A percentile compares a stretch with the other conserved stretches of the same genome.
Evolutionary conservation across 768 basidiomycete genomes (phyloP).

Genomic region (Amanita pseudoporphyria): DNA sequence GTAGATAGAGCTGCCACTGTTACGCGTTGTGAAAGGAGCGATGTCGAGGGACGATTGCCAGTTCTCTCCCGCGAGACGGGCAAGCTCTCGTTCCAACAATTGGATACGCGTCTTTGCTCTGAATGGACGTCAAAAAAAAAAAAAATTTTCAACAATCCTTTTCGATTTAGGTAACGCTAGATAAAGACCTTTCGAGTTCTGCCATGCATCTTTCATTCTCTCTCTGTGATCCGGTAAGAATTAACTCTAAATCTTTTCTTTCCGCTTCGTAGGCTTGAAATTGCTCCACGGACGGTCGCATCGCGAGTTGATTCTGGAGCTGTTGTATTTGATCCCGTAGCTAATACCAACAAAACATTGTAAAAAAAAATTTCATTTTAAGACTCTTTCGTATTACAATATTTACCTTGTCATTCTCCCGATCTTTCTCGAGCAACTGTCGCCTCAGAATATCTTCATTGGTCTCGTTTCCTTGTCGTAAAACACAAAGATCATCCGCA

Average conservation of each 20-base stretch:
- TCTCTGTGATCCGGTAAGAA: conserved; percentile 71
- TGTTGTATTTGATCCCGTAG: conserved; percentile 51
- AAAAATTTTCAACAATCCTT: not conserved
- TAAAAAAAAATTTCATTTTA: not conserved
- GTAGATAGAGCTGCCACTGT: not conserved
- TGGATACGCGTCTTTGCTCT: conserved; percentile 66
- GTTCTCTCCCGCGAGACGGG: conserved; percentile 64
- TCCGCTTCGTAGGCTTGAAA: conserved; percentile 64
- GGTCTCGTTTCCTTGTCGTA: conserved; percentile 51
- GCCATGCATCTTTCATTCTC: conserved; percentile 84
- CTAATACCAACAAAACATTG: conserved; percentile 23
- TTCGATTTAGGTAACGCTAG: not conserved
- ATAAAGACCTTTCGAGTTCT: conserved; percentile 51
- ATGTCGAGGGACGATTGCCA: conserved; percentile 41
- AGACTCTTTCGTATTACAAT: not conserved
- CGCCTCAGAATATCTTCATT: conserved; percentile 52
- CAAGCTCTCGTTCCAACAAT: conserved; percentile 62
- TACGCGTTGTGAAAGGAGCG: not conserved
- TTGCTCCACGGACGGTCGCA: conserved; percentile 58
- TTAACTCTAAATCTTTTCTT: conserved; percentile 63
- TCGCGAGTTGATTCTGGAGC: conserved; percentile 55
- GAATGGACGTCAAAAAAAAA: not conserved
- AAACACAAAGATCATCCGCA: conserved; percentile 48
- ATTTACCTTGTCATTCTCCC: conserved; percentile 60
- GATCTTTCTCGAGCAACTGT: conserved; percentile 56